Base-by-base conservation (phyloP, 2,329 filamentous ascomycete genomes). In the Cladophialophora yegresii region DNA sequence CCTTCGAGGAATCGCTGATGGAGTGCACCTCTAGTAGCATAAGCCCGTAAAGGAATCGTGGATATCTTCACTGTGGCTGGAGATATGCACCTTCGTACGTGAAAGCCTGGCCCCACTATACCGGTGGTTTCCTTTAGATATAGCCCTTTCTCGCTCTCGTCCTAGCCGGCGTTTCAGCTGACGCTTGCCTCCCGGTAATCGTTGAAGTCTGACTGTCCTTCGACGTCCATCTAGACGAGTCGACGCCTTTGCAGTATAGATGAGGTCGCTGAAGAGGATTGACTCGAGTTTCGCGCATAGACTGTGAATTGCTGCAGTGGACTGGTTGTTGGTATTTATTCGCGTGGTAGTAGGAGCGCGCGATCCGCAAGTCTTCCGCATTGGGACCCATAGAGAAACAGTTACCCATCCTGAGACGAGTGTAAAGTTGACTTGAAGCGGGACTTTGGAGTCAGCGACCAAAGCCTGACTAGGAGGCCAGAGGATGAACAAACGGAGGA, bases 311-410 rank as follows among this genome's bases (percentile, higher is more conserved):
- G 45, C 45, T 51, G 12, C 8, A 43, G 30, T 43, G 57, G 23
- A 40, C n/a, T n/a, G 32, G 47, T 40, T 53, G 47, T 40, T 53
- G 45, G 36, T 59, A 53, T 59, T 50, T 59, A 22, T 59, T 49
- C 22, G 57, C 57, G 57, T 59, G 57, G 20, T 33, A 28, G 45
- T 59, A 59, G 28, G 47, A 59, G 28, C 30, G 45, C 20, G 47
- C 57, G 26, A 59, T 59, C 10, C 57, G 57, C 1, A 51, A 22
- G 22, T 59, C 57, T 30, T 59, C 57, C 32, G 53, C 57, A 12
- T 50, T 59, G 12, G 57, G 57, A 26, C 47, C 47, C n/a, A 51
- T 20, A n/a, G 57, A 59, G 28, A 59, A 23, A n/a, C 57, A 59
- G 45, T 51, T 36, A 2, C 57, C 57, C 57, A 59, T 59, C 12